Percentiles rank a stretch among this genome's conserved stretches.
Conservation (phyloP, 768 basidiomycete species). For the Mycena amicta region DNA sequence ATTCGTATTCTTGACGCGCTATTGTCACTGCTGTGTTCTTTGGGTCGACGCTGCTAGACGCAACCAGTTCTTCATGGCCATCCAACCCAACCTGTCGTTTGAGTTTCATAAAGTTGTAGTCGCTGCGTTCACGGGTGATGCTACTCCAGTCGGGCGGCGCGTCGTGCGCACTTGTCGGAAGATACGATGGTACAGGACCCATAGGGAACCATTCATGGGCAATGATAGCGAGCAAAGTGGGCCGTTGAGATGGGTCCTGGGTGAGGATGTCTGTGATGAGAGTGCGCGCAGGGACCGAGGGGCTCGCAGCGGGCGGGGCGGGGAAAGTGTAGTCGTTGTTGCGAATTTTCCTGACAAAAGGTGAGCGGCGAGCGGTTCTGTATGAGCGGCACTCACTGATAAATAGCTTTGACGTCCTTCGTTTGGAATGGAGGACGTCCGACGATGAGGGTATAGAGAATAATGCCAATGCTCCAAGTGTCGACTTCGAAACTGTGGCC, state of each 20-base stretch:
- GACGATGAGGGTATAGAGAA: conserved; percentile 90
- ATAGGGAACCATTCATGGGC: conserved; percentile 81
- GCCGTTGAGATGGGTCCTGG: conserved; percentile 78
- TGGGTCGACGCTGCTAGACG: conserved; percentile 41
- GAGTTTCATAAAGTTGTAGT: conserved; percentile 70
- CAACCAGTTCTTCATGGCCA: conserved; percentile 50
- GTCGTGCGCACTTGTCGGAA: conserved; percentile 81
- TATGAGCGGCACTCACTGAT: conserved; percentile 58
- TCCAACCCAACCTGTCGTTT: conserved; percentile 66
- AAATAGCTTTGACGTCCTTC: conserved; percentile 95
- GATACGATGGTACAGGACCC: conserved; percentile 78
- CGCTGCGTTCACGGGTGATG: conserved; percentile 60
- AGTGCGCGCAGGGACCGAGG: conserved; percentile 51
- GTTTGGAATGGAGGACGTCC: conserved; percentile 99
- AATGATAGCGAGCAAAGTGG: conserved; percentile 83
- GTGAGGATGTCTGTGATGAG: conserved; percentile 87
- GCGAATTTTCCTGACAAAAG: conserved; percentile 78
- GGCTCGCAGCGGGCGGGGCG: conserved; percentile 59
- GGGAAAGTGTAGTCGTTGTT: conserved; percentile 95
- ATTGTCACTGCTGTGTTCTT: conserved; percentile 50
- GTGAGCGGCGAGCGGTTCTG: neutral
- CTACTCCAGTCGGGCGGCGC: conserved; percentile 73
- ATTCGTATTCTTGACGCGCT: conserved; percentile 91
- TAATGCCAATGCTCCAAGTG: conserved; percentile 97
- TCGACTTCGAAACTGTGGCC: conserved; percentile 99